Conservation (phyloP, 345 rosid genomes). For the Ricinus communis region DNA sequence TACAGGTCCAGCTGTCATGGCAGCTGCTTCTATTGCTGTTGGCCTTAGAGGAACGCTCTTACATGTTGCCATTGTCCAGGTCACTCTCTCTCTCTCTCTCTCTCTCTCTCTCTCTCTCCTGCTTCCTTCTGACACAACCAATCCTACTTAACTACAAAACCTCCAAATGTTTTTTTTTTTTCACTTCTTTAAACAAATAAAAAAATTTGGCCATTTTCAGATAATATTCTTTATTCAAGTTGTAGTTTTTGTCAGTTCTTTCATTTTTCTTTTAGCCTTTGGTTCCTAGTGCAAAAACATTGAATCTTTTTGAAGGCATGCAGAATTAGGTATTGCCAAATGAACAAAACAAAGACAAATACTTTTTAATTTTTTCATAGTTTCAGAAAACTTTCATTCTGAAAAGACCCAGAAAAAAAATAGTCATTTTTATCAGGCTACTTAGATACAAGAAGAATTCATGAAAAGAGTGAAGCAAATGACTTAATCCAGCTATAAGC, state of each 20-base stretch:
- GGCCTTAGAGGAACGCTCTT: slow-evolving; percentile 84
- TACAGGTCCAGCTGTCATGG: slow-evolving; percentile 97
- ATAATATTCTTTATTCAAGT: slow-evolving; percentile 27
- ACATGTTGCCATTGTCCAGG: slow-evolving; percentile 96
- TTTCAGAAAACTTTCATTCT: neutral
- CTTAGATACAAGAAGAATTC: too few relatives aligned
- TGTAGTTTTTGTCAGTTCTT: neutral
- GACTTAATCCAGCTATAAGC: too few relatives aligned
- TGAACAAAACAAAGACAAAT: slow-evolving; percentile 3
- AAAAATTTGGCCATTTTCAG: slow-evolving; percentile 9
- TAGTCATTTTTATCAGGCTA: neutral
- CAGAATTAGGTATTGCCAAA: slow-evolving; percentile 3
- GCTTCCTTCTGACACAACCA: slow-evolving; percentile 39
- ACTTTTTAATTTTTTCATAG: neutral
- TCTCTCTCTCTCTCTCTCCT: neutral
- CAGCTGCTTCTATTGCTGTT: slow-evolving; percentile 89
- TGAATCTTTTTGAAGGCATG: slow-evolving; percentile 27
- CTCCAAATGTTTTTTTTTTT: slow-evolving; percentile 15
- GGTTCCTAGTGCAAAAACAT: slow-evolving; percentile 9
- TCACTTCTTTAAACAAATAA: neutral
- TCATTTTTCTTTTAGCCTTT: neutral
- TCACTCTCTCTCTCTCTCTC: slow-evolving; percentile 22
- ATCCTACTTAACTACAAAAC: slow-evolving; percentile 29
- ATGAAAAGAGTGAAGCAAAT: too few relatives aligned
- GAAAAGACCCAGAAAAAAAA: too few relatives aligned